phyloP scores from a whole-genome alignment of 1,284 basidiomycete genomes.

The Stereum hirsutum region DNA sequence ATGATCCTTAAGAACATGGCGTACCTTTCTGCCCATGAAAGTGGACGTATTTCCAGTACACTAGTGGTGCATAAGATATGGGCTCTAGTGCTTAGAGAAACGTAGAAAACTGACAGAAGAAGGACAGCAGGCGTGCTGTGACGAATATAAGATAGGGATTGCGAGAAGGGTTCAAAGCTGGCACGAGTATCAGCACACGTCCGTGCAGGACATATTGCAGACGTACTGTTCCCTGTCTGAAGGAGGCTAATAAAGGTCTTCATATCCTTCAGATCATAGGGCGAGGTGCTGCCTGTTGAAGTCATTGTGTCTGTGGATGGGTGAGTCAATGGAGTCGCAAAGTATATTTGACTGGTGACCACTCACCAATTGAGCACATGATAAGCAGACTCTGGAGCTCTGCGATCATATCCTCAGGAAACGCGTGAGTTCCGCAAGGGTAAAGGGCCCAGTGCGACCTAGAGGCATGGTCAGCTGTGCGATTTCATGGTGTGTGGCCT shows the following conservation, averaged over 20 bases:
- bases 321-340: background rate
- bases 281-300: background rate
- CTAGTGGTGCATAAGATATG: slow-evolving; percentile 15
- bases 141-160: background rate
- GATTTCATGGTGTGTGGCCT: background rate
- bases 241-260: background rate
- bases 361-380: too few species aligned
- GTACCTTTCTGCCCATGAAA: slow-evolving; percentile 47
- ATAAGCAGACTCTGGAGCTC: too few species aligned
- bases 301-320: background rate
- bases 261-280: background rate
- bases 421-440: too few species aligned
- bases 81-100: background rate
- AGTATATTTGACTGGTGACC: background rate
- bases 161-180: too few species aligned
- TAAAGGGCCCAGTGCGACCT: background rate
- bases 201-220: background rate
- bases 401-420: too few species aligned
- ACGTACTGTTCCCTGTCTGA: background rate
- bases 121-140: background rate
- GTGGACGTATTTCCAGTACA: slow-evolving; percentile 35
- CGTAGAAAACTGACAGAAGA: background rate
- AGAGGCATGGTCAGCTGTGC: background rate
- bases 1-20: too few species aligned
- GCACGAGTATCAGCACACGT: too few species aligned